These are phyloP conservation scores for Cyanidium caldarium DNA, from an alignment of 23 red algal genomes.

Conservation along the genomic window DNA sequence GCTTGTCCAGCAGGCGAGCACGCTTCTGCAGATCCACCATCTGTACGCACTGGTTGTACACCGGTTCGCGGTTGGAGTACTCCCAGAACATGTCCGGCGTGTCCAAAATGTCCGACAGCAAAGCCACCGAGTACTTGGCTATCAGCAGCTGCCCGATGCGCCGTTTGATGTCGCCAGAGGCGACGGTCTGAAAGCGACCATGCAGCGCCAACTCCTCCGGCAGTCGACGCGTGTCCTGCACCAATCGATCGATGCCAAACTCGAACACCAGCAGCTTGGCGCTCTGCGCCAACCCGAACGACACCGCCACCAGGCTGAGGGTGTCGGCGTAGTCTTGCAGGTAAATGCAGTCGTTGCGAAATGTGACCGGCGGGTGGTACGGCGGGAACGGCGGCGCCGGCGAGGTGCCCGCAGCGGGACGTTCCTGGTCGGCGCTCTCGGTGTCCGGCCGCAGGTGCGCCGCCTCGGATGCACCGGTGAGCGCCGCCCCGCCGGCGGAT, in stretches of 20 bases:
- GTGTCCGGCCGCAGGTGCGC: too few species aligned
- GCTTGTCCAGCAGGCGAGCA: constrained; percentile 39
- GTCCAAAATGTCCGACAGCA: constrained; percentile 88
- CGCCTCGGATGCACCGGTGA: too few species aligned
- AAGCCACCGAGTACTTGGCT: constrained; percentile 59
- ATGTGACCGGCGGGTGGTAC: not conserved
- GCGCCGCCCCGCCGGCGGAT: not conserved
- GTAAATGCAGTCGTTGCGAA: constrained; percentile 64
- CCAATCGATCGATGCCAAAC: constrained; percentile 54
- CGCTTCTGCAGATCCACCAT: constrained; percentile 63
- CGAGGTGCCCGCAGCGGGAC: not conserved
- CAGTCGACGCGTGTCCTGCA: constrained; percentile 40
- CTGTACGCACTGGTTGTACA: constrained; percentile 42
- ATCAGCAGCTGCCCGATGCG: constrained; percentile 70
- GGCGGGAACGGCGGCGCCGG: not conserved
- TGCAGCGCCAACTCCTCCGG: constrained; percentile 56
- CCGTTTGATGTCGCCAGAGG: constrained; percentile 25
- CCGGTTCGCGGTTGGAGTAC: constrained; percentile 40
- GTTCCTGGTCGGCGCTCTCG: too few species aligned
- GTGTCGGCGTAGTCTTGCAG: constrained; percentile 31
- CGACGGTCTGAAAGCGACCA: constrained; percentile 32
- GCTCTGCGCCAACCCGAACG: constrained; percentile 82
- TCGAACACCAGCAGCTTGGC: constrained; percentile 71
- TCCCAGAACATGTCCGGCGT: constrained; percentile 92
- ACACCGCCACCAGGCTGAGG: constrained; percentile 55